These are phyloP conservation scores for Casuarina cunninghamiana DNA, from an alignment of 306 rosid species.

Conservation along the genomic window DNA sequence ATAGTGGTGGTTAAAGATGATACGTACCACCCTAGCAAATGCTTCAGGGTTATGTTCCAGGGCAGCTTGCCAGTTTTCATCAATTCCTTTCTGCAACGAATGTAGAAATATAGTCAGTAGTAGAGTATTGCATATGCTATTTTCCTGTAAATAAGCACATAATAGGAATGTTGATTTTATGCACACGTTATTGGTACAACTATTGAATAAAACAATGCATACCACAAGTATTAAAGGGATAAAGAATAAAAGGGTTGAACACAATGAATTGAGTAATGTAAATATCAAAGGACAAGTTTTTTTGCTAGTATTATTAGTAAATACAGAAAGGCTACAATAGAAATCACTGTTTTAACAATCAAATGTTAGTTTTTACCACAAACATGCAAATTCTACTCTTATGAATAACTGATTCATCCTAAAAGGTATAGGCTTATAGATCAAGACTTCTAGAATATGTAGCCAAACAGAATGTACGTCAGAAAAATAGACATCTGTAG, in stretches of 20 bases:
- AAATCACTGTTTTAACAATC: neutral
- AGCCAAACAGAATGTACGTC: neutral
- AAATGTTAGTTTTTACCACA: neutral
- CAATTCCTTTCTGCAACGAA: conserved; percentile 84
- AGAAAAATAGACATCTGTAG: neutral
- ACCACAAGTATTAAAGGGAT: neutral
- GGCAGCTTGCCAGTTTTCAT: conserved; percentile 99
- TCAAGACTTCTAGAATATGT: neutral
- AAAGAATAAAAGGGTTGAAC: neutral
- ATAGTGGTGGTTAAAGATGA: conserved; percentile 17
- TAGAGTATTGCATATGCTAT: neutral
- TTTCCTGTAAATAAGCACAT: neutral
- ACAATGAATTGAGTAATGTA: neutral
- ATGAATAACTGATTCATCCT: neutral
- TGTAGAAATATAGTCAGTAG: conserved; percentile 16
- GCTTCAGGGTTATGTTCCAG: conserved; percentile 94
- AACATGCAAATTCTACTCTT: neutral
- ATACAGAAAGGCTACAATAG: neutral
- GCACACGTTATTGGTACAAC: neutral
- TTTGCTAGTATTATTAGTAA: neutral
- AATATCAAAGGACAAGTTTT: neutral
- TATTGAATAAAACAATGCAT: neutral
- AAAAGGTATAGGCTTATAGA: neutral
- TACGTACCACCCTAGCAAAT: conserved; percentile 95
- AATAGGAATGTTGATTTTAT: neutral